phyloP scores from a whole-genome alignment of 169 alveolate genomes.

The Cryptosporidium tyzzeri region DNA sequence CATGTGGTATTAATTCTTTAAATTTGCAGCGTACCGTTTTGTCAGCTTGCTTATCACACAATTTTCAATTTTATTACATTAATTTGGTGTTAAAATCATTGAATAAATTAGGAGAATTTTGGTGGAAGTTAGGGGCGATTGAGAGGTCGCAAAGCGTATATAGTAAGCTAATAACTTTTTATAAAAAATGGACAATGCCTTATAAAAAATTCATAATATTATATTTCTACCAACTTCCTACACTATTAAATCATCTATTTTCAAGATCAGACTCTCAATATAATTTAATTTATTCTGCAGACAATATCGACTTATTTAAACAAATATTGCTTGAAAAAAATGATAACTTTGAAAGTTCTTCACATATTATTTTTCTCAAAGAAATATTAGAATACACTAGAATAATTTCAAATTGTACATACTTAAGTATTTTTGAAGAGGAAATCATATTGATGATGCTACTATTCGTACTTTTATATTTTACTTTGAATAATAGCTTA shows the following conservation, averaged over 20 bases:
- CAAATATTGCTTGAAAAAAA: not conserved
- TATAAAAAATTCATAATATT: slow-evolving; percentile 2
- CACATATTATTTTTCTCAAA: not conserved
- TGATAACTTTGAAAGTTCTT: not conserved
- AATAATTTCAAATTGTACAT: not conserved
- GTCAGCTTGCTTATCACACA: not conserved
- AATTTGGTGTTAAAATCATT: not conserved
- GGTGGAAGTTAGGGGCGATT: slow-evolving; percentile 69
- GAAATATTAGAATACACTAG: not conserved
- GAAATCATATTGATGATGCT: not conserved
- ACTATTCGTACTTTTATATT: not conserved
- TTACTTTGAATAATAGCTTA: slow-evolving; percentile 7
- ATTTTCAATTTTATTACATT: not conserved
- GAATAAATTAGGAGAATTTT: not conserved
- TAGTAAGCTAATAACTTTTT: not conserved
- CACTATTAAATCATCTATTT: not conserved
- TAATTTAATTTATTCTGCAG: slow-evolving; percentile 7
- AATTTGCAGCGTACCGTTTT: not conserved
- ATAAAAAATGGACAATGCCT: slow-evolving; percentile 43
- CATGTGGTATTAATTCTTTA: not conserved
- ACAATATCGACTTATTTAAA: not conserved
- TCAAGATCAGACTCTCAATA: slow-evolving; percentile 22
- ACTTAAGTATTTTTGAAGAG: not conserved
- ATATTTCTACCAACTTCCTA: slow-evolving; percentile 28
- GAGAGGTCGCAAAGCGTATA: slow-evolving; percentile 49